Percentiles rank a stretch among this genome's conserved stretches.
These are phyloP conservation scores for Apiospora malaysiana DNA, from an alignment of 2,329 filamentous ascomycete species.

Conservation along the genomic window DNA sequence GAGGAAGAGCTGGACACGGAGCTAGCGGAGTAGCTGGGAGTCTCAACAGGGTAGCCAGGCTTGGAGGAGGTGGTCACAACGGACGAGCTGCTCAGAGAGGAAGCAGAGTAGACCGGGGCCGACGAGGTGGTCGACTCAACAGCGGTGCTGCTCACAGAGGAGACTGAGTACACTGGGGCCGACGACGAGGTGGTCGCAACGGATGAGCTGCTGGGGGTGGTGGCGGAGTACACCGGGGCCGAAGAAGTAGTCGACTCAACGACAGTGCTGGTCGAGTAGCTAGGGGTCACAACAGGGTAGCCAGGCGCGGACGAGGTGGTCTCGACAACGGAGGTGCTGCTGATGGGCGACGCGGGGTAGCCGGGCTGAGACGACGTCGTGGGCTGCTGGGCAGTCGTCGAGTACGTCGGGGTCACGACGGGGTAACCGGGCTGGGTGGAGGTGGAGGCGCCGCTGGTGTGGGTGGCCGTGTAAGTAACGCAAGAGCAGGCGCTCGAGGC, in stretches of 20 bases:
- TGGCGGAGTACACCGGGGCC: neutral
- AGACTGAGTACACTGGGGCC: too few relatives aligned
- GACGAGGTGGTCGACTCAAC: conserved; percentile 7
- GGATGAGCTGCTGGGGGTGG: neutral
- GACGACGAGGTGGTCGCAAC: neutral
- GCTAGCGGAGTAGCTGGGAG: conserved; percentile 8
- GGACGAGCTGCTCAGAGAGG: neutral
- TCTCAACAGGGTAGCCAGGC: conserved; percentile 11
- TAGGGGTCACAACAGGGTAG: neutral
- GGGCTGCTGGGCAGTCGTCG: conserved; percentile 14
- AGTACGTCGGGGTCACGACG: neutral
- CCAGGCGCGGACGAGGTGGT: neutral
- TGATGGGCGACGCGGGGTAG: neutral
- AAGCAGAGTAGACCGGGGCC: neutral
- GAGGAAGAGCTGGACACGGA: neutral
- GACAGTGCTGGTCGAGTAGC: neutral
- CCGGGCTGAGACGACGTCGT: neutral
- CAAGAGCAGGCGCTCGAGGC: neutral
- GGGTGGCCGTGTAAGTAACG: neutral
- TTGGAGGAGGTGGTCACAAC: neutral
- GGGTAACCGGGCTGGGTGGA: conserved; percentile 17
- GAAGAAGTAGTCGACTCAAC: neutral
- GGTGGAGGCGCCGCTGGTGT: neutral
- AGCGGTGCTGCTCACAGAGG: too few relatives aligned
- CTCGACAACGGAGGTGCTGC: neutral